Evolutionary conservation across 768 basidiomycete species (phyloP).

Genomic region (Collybia nuda): DNA sequence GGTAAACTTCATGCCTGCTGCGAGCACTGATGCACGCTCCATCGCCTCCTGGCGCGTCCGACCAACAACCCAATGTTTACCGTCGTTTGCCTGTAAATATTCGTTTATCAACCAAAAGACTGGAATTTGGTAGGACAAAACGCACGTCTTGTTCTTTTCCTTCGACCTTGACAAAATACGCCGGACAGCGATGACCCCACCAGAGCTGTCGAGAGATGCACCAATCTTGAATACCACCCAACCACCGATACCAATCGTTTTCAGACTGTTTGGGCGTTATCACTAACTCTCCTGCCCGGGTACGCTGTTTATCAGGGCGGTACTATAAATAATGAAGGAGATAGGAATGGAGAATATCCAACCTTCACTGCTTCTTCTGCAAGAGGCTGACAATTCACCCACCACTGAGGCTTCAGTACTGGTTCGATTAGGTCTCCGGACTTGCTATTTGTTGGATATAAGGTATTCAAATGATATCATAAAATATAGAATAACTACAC

Average conservation of each 20-base stretch:
- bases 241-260: slow-evolving; percentile 94
- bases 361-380: slow-evolving; percentile 90
- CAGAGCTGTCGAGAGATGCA: slow-evolving; percentile 98
- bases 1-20: slow-evolving; percentile 64
- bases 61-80: slow-evolving; percentile 90
- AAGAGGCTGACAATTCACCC: slow-evolving; percentile 90
- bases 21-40: slow-evolving; percentile 68
- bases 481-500: slow-evolving; percentile 16
- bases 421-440: slow-evolving; percentile 97
- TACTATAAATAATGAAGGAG: not conserved
- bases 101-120: not conserved
- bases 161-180: slow-evolving; percentile 87
- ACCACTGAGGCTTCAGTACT: slow-evolving; percentile 97
- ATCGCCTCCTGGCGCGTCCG: slow-evolving; percentile 76
- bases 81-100: slow-evolving; percentile 55
- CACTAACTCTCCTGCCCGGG: slow-evolving; percentile 79
- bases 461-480: not conserved
- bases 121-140: not conserved
- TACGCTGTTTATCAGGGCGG: slow-evolving; percentile 58
- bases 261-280: slow-evolving; percentile 87
- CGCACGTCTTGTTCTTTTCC: slow-evolving; percentile 69
- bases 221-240: slow-evolving; percentile 97
- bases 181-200: slow-evolving; percentile 98
- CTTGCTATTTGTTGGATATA: slow-evolving; percentile 53
- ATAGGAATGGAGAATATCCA: slow-evolving; percentile 8